phyloP scores from a whole-genome alignment of 768 basidiomycete genomes.

The Galerina marginata region DNA sequence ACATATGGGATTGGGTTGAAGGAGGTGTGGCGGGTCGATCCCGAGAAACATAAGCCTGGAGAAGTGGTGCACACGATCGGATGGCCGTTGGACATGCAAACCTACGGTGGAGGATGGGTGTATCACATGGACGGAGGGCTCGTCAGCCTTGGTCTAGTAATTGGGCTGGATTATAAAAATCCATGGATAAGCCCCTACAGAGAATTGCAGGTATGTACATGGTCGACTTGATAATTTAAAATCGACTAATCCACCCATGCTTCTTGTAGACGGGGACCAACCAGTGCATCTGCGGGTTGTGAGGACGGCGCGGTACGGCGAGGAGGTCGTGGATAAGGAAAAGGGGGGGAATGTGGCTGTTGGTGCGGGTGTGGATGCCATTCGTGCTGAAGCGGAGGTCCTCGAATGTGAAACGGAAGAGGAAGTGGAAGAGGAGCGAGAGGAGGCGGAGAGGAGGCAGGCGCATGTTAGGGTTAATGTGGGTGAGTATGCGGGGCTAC shows the following conservation, averaged over 20 bases:
- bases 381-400: conserved; percentile 29
- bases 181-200: conserved; percentile 91
- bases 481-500: conserved; percentile 81
- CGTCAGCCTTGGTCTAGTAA: conserved; percentile 88
- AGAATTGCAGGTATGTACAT: conserved; percentile 80
- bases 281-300: conserved; percentile 84
- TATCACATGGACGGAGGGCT: conserved; percentile 96
- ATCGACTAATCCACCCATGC: too few relatives aligned
- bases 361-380: conserved; percentile 36
- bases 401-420: conserved; percentile 24
- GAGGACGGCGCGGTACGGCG: conserved; percentile 34
- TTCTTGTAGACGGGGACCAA: conserved; percentile 56
- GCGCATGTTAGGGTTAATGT: conserved; percentile 81
- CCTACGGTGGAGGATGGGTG: conserved; percentile 92
- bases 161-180: conserved; percentile 94
- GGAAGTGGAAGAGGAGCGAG: conserved; percentile 32
- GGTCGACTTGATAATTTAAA: too few relatives aligned
- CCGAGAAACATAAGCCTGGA: conserved; percentile 65
- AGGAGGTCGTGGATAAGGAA: conserved; percentile 19
- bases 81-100: conserved; percentile 84
- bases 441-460: conserved; percentile 50
- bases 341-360: conserved; percentile 27
- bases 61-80: conserved; percentile 93
- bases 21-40: conserved; percentile 93
- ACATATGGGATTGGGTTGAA: conserved; percentile 97